phyloP scores from a whole-genome alignment of 129 eudicot species.

The Deinandra increscens region DNA sequence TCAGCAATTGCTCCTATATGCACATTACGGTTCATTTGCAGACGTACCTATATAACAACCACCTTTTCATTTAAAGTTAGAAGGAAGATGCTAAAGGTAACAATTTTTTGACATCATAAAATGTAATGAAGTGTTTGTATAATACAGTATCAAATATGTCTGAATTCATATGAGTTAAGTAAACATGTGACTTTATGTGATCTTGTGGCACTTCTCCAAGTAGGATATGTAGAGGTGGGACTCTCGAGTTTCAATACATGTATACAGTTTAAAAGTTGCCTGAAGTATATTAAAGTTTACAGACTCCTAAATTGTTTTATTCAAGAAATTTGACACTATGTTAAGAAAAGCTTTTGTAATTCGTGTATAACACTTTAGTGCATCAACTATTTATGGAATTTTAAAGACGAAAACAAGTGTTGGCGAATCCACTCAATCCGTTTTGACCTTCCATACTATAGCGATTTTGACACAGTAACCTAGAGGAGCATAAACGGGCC shows the following conservation, averaged over 20 bases:
- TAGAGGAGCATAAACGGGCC: neutral
- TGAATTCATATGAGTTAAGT: neutral
- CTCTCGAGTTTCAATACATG: neutral
- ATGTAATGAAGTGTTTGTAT: conserved; percentile 6
- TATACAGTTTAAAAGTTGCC: neutral
- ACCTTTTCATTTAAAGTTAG: neutral
- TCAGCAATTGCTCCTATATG: conserved; percentile 58
- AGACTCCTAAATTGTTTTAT: neutral
- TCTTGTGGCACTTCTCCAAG: neutral
- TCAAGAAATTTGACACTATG: neutral
- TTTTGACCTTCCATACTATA: neutral
- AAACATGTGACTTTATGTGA: neutral
- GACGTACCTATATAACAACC: conserved; percentile 58
- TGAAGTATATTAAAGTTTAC: neutral
- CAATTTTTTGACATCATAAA: neutral
- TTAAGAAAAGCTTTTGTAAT: neutral
- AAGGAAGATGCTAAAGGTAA: conserved; percentile 1
- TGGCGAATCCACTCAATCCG: too few relatives aligned
- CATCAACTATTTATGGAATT: too few relatives aligned
- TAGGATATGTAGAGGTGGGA: neutral
- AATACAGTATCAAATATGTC: neutral
- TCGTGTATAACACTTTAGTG: neutral
- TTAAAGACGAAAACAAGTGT: neutral
- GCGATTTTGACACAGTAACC: neutral
- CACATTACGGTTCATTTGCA: conserved; percentile 66